Evolutionary conservation across 441 rosid genomes (phyloP).

Genomic region (Gossypium armourianum): DNA sequence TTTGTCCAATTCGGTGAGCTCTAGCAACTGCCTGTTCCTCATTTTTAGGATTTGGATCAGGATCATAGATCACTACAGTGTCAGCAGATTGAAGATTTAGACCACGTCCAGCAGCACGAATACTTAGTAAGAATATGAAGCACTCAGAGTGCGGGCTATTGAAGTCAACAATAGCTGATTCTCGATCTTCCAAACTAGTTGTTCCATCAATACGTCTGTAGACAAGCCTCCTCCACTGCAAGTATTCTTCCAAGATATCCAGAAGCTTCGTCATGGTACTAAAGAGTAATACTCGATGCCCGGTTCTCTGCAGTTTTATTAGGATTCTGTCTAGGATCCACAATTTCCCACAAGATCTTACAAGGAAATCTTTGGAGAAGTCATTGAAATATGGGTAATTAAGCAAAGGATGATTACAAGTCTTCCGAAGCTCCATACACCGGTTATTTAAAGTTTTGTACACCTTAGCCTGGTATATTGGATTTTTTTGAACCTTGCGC

Average conservation of each 20-base stretch:
- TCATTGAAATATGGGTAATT: conserved; percentile 86
- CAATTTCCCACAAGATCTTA: conserved; percentile 88
- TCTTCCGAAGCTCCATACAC: conserved; percentile 96
- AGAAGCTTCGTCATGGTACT: conserved; percentile 99
- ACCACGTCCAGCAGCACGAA: conserved; percentile 99
- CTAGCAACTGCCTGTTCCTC: conserved; percentile 99
- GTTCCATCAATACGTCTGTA: conserved; percentile 98
- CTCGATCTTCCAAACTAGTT: conserved; percentile 97
- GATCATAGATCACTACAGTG: conserved; percentile 94
- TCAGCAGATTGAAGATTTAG: conserved; percentile 98
- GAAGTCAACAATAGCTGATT: conserved; percentile 93
- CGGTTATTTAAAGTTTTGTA: conserved; percentile 76
- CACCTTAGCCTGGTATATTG: conserved; percentile 65
- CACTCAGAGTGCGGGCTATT: conserved; percentile 73
- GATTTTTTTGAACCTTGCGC: conserved; percentile 62
- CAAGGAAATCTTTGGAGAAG: conserved; percentile 81
- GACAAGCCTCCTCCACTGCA: conserved; percentile 85
- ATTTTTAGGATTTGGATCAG: conserved; percentile 98
- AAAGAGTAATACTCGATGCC: conserved; percentile 90
- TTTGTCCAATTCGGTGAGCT: conserved; percentile 99
- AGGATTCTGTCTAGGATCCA: conserved; percentile 94
- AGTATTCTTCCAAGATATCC: conserved; percentile 91
- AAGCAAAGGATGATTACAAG: conserved; percentile 95
- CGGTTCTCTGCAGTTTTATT: conserved; percentile 82
- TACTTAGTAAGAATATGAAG: conserved; percentile 91